Evolutionary conservation across 2,329 filamentous ascomycete species (phyloP), one percentile per base, ranked within the genome.

Genomic region (Zasmidium angulare): DNA sequence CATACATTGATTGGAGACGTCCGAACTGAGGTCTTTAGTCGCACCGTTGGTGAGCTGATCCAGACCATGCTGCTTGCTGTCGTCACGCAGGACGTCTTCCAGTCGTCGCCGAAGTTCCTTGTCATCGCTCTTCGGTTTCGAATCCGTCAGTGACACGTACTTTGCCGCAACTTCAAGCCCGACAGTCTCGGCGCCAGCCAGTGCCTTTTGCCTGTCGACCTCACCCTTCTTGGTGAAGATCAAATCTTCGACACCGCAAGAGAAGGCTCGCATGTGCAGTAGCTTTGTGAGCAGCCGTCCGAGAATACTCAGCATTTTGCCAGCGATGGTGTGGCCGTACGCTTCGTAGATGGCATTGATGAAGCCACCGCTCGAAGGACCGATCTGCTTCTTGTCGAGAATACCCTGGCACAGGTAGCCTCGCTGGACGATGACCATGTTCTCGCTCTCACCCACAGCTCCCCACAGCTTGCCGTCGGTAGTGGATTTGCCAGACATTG

Each of bases 211-310:
- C 46, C 95, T 87, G 55, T 82, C 80, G 56, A 79, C 78, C 72
- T 99, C 92, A 55, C 95, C 93, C 63, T 89, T 80, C 1, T 84
- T 80, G 0, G 93, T 98, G 53, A 99, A 84, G 59, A 89, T 86
- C 59, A 99, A 81, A 80, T 99, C 96, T 70, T 99, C 93, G 76
- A 99, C 96, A 73, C 96, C 96, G 75, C 95, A 99, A 65, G 91
- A 95, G 74, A 98, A 98, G 1, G 93, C 95, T 53, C 93, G 85
- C 87, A 97, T 96, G 71, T 95, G 90, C 61, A 98, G 82, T 65
- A 93, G 89, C 69, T 93, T 89, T 0, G 95, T 99, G 63, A 99
- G 78, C 23, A 99, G 82, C 58, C 95, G 87, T 55, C 95, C 95
- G 56, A 99, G 82, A 67, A 93, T 89, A 79, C 92, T 96, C 55